Percentiles rank a stretch among this genome's conserved stretches.
phyloP scores from a whole-genome alignment of 2,329 filamentous ascomycete genomes.

The Paecilomyces variotii region DNA sequence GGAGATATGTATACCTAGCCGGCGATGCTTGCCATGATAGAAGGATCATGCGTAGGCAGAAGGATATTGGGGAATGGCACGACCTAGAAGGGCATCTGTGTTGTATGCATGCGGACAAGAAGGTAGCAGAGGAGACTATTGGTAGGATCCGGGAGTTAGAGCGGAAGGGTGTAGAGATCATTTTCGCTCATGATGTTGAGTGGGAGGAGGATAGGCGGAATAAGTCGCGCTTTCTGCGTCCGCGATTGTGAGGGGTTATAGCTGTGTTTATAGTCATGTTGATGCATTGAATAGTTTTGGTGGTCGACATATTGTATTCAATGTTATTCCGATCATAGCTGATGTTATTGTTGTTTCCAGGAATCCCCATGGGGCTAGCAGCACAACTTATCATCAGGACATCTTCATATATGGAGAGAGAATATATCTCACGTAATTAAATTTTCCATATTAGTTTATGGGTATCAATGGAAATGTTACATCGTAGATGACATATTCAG shows the following conservation, averaged over 20 bases:
- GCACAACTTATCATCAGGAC: no score
- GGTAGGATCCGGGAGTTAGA: constrained; percentile 12
- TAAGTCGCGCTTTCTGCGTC: constrained; percentile 1
- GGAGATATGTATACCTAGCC: constrained; percentile 18
- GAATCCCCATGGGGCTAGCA: no score
- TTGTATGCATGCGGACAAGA: constrained; percentile 22
- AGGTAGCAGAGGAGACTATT: constrained; percentile 14
- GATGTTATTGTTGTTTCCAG: no score
- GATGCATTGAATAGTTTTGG: no score
- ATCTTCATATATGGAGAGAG: no score
- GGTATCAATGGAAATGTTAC: no score
- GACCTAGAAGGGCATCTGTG: constrained; percentile 16
- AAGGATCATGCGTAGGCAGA: constrained; percentile 20
- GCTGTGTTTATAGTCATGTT: no score
- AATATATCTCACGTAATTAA: no score
- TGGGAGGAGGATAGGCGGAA: constrained; percentile 16
- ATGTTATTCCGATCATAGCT: no score
- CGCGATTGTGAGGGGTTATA: background rate
- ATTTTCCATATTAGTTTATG: no score
- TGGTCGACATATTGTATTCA: no score
- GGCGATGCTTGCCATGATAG: constrained; percentile 26
- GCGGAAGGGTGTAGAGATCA: constrained; percentile 17
- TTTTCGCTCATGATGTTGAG: constrained; percentile 24
- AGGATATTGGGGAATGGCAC: constrained; percentile 20
- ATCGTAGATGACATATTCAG: no score